Evolutionary conservation across 1,284 basidiomycete genomes (phyloP), one percentile per base, ranked within the genome.

Genomic region (Ustilago lituana): DNA sequence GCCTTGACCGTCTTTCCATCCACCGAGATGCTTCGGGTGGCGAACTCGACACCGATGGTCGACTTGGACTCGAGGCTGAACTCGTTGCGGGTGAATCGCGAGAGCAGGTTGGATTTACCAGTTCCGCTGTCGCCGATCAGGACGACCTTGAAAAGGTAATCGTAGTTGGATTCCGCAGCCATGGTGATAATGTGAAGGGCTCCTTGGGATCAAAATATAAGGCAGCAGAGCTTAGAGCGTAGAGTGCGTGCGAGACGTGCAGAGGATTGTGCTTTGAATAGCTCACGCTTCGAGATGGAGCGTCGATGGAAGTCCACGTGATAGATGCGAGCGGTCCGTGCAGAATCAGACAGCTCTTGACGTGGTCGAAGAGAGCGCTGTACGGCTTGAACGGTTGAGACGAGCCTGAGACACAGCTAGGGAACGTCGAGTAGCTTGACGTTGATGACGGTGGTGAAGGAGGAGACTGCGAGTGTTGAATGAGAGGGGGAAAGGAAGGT

Each of bases 41-140:
- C 95, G 82, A 99, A 98, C 84, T 99, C 96, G 78, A 99, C 96
- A 60, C 95, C 95, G 83, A 99, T 98, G 20, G 95, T 98, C 43
- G 73, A 76, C 69, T 98, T 98, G 63, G 93, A 94, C 83, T 98
- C 95, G 80, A 96, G 88, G 86, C 95, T 96, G 89, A 98, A 99
- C 85, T 98, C 95, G 83, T 98, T 98, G 74, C 95, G 89, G 72
- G 95, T 98, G 89, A 99, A 99, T 48, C 80, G 74, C 44, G 76
- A 78, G 45, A 82, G 77, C 22, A 82, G 67, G 70, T 80, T 87
- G 85, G 86, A 97, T 88, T 98, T 98, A 84, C 95, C 95, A 83
- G 98, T 95, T 78, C 95, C 96, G 74, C 93, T 96, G 85, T 98
- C 95, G 82, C 96, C 95, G 86, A 98, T 98, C 75, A 98, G 89